Conservation (phyloP, 2,329 filamentous ascomycete genomes). For the Cladophialophora carrionii region DNA sequence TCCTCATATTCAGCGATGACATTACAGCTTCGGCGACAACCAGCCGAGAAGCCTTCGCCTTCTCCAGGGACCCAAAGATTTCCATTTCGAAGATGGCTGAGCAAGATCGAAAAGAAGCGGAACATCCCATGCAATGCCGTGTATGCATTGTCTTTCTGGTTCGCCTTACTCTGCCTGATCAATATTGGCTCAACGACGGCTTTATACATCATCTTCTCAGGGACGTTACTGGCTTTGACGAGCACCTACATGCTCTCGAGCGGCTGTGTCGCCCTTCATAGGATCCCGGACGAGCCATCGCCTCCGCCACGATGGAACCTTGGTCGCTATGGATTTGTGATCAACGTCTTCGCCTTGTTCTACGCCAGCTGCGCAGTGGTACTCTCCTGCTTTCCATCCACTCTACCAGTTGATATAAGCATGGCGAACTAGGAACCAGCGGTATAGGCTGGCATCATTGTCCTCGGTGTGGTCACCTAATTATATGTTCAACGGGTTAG, state of each 20-base stretch:
- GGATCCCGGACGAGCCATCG: conserved; percentile 48
- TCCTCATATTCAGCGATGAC: conserved; percentile 30
- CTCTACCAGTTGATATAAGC: conserved; percentile 27
- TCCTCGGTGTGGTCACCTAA: conserved; percentile 29
- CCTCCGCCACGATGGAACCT: conserved; percentile 53
- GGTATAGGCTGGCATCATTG: conserved; percentile 27
- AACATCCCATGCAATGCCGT: conserved; percentile 54
- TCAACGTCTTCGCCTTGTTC: conserved; percentile 43
- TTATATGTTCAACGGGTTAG: conserved; percentile 29
- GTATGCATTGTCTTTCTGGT: conserved; percentile 50
- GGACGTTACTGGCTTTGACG: conserved; percentile 48
- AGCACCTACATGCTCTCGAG: conserved; percentile 54
- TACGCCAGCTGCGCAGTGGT: conserved; percentile 41
- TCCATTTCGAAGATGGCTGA: conserved; percentile 48
- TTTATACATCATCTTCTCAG: conserved; percentile 51
- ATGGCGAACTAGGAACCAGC: conserved; percentile 33
- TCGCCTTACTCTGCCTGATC: conserved; percentile 54
- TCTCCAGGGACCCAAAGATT: conserved; percentile 53
- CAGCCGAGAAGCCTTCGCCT: conserved; percentile 30
- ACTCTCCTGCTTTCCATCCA: conserved; percentile 43
- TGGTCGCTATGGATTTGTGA: conserved; percentile 49
- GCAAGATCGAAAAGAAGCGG: conserved; percentile 28
- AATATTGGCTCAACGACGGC: conserved; percentile 56
- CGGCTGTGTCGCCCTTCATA: conserved; percentile 52
- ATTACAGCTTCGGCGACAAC: conserved; percentile 32